phyloP scores from a whole-genome alignment of 345 rosid species.

The Aurinia saxatilis region DNA sequence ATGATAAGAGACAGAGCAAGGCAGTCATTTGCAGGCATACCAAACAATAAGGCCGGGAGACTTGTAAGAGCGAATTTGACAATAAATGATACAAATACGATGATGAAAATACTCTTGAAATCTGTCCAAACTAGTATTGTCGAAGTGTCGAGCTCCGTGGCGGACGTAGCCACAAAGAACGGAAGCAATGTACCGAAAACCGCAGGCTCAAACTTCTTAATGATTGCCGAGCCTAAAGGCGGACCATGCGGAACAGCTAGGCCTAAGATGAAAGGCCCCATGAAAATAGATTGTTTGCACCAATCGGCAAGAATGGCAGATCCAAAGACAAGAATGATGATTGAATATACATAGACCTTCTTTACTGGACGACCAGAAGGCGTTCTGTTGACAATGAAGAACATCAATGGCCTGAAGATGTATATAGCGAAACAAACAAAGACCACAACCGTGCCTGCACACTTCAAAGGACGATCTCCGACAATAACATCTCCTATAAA shows the following conservation, averaged over 20 bases:
- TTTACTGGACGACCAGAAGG: slow-evolving; percentile 35
- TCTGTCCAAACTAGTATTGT: neutral
- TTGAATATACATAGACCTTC: slow-evolving; percentile 4
- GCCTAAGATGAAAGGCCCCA: slow-evolving; percentile 39
- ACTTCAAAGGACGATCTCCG: slow-evolving; percentile 17
- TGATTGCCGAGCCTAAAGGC: slow-evolving; percentile 38
- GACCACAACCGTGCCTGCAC: slow-evolving; percentile 1
- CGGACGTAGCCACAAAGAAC: slow-evolving; percentile 11
- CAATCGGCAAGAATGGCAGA: slow-evolving; percentile 12
- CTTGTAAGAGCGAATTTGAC: slow-evolving; percentile 27
- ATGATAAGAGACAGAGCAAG: slow-evolving; percentile 39
- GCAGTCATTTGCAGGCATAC: slow-evolving; percentile 38
- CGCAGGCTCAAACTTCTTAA: slow-evolving; percentile 32
- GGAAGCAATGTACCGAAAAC: slow-evolving; percentile 26
- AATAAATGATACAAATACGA: neutral
- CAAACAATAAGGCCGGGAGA: slow-evolving; percentile 27
- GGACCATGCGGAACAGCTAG: slow-evolving; percentile 40
- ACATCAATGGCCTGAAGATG: slow-evolving; percentile 27
- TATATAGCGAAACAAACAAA: slow-evolving; percentile 15
- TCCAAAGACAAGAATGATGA: slow-evolving; percentile 27
- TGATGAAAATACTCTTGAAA: neutral
- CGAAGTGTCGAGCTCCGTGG: slow-evolving; percentile 1
- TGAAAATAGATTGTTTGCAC: slow-evolving; percentile 13
- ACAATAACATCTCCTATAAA: slow-evolving; percentile 21
- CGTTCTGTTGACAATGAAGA: slow-evolving; percentile 19